phyloP scores from a whole-genome alignment of 2,329 filamentous ascomycete species.

The Aspergillus uvarum region DNA sequence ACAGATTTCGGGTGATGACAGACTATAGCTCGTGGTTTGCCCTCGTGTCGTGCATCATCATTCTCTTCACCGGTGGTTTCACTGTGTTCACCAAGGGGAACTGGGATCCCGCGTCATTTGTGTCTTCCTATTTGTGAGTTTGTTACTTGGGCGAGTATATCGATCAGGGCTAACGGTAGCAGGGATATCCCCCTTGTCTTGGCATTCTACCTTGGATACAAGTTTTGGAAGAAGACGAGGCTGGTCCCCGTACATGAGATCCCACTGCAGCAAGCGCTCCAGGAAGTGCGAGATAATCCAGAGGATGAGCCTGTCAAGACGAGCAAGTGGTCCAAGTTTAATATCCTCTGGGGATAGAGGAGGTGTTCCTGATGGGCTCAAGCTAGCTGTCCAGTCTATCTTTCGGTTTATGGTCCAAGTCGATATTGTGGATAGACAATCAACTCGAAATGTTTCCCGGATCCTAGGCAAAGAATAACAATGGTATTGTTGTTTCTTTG shows the following conservation, averaged over 20 bases:
- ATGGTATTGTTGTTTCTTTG: too few species aligned
- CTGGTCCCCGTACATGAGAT: conserved; percentile 53
- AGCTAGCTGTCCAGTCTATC: too few species aligned
- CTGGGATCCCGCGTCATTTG: conserved; percentile 58
- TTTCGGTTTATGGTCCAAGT: too few species aligned
- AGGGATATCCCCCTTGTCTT: conserved; percentile 63
- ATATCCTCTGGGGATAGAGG: conserved; percentile 36
- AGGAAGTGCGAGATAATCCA: conserved; percentile 42
- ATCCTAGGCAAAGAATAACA: too few species aligned
- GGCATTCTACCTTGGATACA: conserved; percentile 61
- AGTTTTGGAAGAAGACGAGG: conserved; percentile 63
- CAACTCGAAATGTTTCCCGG: too few species aligned
- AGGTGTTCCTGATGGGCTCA: too few species aligned
- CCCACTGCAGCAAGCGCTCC: conserved; percentile 54
- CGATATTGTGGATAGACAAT: too few species aligned
- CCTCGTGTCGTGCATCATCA: conserved; percentile 60
- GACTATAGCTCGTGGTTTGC: conserved; percentile 62
- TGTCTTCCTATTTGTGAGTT: conserved; percentile 64
- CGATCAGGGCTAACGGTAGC: conserved; percentile 1
- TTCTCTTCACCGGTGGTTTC: conserved; percentile 71
- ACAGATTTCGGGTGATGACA: conserved; percentile 24
- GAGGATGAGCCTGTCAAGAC: conserved; percentile 33
- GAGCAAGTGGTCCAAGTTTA: conserved; percentile 30
- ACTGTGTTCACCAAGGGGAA: conserved; percentile 59
- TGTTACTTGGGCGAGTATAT: not conserved